Base-by-base conservation (phyloP, 169 alveolate species). In the Pseudocohnilembus persalinus region DNA sequence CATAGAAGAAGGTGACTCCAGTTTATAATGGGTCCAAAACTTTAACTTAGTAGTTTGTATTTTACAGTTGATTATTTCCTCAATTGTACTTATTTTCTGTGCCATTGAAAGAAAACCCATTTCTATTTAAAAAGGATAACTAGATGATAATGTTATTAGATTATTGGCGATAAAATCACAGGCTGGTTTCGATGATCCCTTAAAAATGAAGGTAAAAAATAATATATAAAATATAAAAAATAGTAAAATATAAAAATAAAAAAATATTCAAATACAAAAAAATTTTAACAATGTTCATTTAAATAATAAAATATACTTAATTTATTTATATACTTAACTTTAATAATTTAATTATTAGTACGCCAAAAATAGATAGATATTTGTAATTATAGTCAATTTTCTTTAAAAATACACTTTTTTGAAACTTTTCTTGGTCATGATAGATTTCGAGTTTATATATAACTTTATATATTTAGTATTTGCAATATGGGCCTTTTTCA, bases 91-190 rank as follows among this genome's bases (percentile, higher is more conserved):
- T 0, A 63, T 86, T 29, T 80, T 81, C 63, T 86, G 90, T 80
- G 90, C 87, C 6, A 63, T 86, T 0, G 90, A 86, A 86, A 86
- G 90, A 81, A 74, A 73, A 34, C 90, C 90, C 11, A 86, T 86
- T 16, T 86, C 90, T 1, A 82, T 86, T 1, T 64, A 79, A 27
- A 80, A 77, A n/a, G 72, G 33, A n/a, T 31, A 82, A 74, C 77
- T 76, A 31, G 25, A 86, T 32, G 74, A 77, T 31, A 73, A 73
- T 64, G 83, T 77, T 25, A 74, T 31, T 26, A 80, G 35, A 28
- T 74, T 86, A 26, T 31, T 73, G 75, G 81, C 31, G 27, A 32
- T 77, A 4, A 86, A 80, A 76, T 74, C 49, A 31, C 77, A 80
- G 32, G 83, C 87, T 28, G 87, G 90, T 6, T 80, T 80, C 33